Evolutionary conservation across 169 alveolate genomes (phyloP), one percentile per base, ranked within the genome.

Genomic region (Babesia ovata): DNA sequence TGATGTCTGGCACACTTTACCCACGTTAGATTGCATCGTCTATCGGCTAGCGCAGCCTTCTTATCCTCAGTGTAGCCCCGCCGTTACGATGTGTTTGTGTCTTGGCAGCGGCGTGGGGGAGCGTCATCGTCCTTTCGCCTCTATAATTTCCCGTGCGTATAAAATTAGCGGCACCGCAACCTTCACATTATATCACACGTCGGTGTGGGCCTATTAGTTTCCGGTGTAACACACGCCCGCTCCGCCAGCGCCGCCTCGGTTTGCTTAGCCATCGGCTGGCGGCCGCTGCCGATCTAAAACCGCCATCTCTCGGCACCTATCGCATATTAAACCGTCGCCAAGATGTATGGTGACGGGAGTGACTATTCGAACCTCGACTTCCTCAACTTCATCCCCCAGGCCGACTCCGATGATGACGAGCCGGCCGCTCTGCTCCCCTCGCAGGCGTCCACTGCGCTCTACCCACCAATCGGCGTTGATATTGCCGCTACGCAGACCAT

Each of bases 281-380:
- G n/a, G n/a, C n/a, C 39, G 39, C 6, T 33, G 39, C 39, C 39
- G 10, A 33, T 33, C 39, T 33, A 6, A 33, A n/a, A 33, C 39
- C 39, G 39, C 6, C 39, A 33, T 33, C 6, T 33, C 39, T 2
- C 6, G 39, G 2, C 39, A 33, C 39, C 2, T 33, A 33, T 6
- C 39, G 39, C 39, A 33, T 33, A 33, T 33, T 4, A 2, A 33
- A 33, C 6, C 39, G n/a, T 24, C 42, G 10, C n/a, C 49, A 61
- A 19, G 24, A 50, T 67, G 76, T 0, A 28, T 4, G 57, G 17
- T 29, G 63, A 28, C 19, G 76, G 44, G 12, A 33, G 44, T 29
- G 19, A 53, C 54, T 42, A 67, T 21, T 29, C 67, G 10, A 67
- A 14, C 45, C 48, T 67, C 44, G 76, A 67, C 48, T 67, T 67